phyloP scores from a whole-genome alignment of 306 rosid genomes.

The Comarum palustre region DNA sequence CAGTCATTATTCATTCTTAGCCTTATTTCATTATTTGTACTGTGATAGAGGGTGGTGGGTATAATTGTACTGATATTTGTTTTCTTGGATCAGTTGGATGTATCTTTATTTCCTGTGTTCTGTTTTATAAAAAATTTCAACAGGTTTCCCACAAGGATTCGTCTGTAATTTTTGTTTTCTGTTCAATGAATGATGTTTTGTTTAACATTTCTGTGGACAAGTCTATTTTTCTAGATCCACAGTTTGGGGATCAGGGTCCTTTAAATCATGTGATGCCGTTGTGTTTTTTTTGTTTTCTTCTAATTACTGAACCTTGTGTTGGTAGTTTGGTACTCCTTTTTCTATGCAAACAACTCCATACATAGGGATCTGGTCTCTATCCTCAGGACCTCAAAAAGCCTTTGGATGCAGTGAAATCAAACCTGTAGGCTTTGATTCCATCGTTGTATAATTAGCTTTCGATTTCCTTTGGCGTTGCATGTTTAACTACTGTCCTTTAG shows the following conservation, averaged over 20 bases:
- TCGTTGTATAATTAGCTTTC: background rate
- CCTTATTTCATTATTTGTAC: conserved; percentile 17
- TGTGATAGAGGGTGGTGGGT: conserved; percentile 19
- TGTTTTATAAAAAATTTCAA: conserved; percentile 4
- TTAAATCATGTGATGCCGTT: background rate
- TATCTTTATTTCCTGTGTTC: conserved; percentile 16
- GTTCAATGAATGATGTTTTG: conserved; percentile 16
- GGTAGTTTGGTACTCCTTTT: background rate
- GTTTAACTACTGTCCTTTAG: no score
- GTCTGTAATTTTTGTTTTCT: background rate
- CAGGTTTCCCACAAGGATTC: conserved; percentile 7
- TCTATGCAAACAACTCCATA: background rate
- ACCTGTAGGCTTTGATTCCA: background rate
- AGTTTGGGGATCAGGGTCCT: background rate
- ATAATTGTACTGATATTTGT: conserved; percentile 17
- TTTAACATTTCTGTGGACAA: conserved; percentile 1
- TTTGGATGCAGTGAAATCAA: background rate
- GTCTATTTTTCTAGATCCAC: background rate
- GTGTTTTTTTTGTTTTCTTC: background rate
- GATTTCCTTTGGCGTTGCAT: no score
- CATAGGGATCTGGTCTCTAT: no score
- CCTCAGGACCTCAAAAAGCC: background rate
- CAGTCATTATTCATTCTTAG: conserved; percentile 23
- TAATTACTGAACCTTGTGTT: background rate
- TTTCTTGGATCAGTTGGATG: background rate